Base-by-base conservation (phyloP, 345 rosid genomes). In the Camelina hispida region DNA sequence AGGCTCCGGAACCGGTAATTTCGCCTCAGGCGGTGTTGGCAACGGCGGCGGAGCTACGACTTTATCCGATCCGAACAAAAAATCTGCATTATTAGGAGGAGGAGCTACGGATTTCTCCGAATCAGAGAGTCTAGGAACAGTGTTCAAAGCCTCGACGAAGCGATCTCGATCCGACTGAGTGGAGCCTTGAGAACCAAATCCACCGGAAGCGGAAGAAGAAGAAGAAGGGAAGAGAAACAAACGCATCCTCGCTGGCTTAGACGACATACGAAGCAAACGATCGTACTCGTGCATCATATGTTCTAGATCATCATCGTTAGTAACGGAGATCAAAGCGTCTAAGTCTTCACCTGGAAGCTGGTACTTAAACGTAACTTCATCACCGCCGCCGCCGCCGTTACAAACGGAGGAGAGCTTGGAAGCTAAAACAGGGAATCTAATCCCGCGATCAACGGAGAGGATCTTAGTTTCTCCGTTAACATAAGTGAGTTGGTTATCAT, bases 241-340 rank as follows among this genome's bases (percentile, higher is more conserved):
- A 20, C 99, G 86, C 96, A 94, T 84, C 80, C 99, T 85, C 11
- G 91, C 91, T 2, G 97, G 95, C 84, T 85, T 90, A 13, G 93
- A 83, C 1, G 89, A 80, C 58, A 81, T 78, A 14, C 95, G 95
- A 54, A 16, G 82, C 30, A 90, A 83, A 1, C 99, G 95, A 57
- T 94, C 99, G 69, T 94, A 87, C 80, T 94, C 99, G 34, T 85
- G 89, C 97, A 91, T 91, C 95, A 94, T 81, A 79, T 91, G 96
- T 40, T 90, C 96, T 9, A 94, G 92, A 84, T 91, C 97, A 14
- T 94, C 97, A 17, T 94, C 97, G 78, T 89, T 90, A 2, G 97
- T 86, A 32, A 94, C 99, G 0, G 99, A 94, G 69, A 94, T 94
- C 79, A 94, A 75, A 23, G 99, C 97, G 72, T 94, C 99, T 44